phyloP scores from a whole-genome alignment of 2,329 filamentous ascomycete species.

The Ophiostoma himal-ulmi region DNA sequence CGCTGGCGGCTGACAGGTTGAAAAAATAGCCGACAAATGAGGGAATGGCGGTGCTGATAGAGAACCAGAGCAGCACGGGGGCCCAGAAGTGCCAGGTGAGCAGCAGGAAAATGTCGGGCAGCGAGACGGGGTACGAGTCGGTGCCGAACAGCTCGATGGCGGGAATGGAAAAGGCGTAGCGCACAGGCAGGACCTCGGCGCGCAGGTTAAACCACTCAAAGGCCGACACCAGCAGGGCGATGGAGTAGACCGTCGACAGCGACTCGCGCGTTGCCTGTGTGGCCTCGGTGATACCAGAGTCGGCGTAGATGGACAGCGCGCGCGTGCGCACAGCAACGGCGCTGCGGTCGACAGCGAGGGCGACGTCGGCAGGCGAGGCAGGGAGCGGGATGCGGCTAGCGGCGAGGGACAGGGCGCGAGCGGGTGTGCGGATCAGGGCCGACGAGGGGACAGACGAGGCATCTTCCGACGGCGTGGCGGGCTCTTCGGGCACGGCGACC shows the following conservation, averaged over 20 bases:
- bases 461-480: not conserved
- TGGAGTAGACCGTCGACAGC: constrained; percentile 64
- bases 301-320: constrained; percentile 57
- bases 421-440: constrained; percentile 44
- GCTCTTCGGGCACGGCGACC: constrained; percentile 28
- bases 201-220: constrained; percentile 69
- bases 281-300: constrained; percentile 60
- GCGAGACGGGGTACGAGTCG: constrained; percentile 54
- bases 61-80: constrained; percentile 67
- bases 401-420: constrained; percentile 45
- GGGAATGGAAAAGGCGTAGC: constrained; percentile 68
- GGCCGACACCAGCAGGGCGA: constrained; percentile 61
- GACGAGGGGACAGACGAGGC: constrained; percentile 32
- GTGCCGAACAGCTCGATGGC: constrained; percentile 51
- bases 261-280: constrained; percentile 61
- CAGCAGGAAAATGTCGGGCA: constrained; percentile 77
- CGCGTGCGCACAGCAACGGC: constrained; percentile 61
- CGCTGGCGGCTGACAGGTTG: constrained; percentile 63
- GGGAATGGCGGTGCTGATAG: constrained; percentile 67
- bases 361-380: constrained; percentile 72
- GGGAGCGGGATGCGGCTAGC: constrained; percentile 65
- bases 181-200: constrained; percentile 62
- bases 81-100: constrained; percentile 78
- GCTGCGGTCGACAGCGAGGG: constrained; percentile 67
- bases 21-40: constrained; percentile 76